Evolutionary conservation across 2,329 filamentous ascomycete species (phyloP).

Genomic region (Fusarium metavorans): DNA sequence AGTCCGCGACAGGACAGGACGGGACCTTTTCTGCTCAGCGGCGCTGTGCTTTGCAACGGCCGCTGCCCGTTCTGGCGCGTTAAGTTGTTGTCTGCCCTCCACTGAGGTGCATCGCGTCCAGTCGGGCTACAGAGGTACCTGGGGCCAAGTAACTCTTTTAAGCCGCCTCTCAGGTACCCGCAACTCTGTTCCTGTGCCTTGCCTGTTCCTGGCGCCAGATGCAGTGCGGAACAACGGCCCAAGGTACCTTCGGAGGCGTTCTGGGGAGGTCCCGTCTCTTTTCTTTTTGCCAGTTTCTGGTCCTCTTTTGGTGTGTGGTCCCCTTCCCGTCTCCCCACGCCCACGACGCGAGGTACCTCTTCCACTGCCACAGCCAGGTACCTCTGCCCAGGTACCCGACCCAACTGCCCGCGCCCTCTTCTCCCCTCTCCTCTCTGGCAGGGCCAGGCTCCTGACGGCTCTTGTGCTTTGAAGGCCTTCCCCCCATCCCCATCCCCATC

Average conservation of each 20-base stretch:
- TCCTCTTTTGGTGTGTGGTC: constrained; percentile 12
- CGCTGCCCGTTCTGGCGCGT: constrained; percentile 35
- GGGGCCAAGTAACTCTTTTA: constrained; percentile 32
- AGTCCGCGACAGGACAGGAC: background rate
- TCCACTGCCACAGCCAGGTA: constrained; percentile 14
- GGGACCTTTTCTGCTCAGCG: constrained; percentile 12
- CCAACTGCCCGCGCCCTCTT: constrained; percentile 14
- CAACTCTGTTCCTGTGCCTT: constrained; percentile 23
- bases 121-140: constrained; percentile 35
- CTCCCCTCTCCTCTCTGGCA: background rate
- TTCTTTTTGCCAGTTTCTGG: constrained; percentile 33
- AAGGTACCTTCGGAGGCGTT: constrained; percentile 18
- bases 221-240: constrained; percentile 5
- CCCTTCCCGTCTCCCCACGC: constrained; percentile 29
- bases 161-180: constrained; percentile 36
- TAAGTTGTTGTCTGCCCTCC: constrained; percentile 31
- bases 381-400: constrained; percentile 28
- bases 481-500: constrained; percentile 51
- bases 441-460: constrained; percentile 26
- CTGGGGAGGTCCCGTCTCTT: constrained; percentile 32
- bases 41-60: constrained; percentile 37
- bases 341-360: constrained; percentile 3
- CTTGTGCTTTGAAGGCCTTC: constrained; percentile 49
- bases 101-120: constrained; percentile 28
- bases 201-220: constrained; percentile 18